Conservation (phyloP, 2,329 filamentous ascomycete species). For the Fusarium hainanense region DNA sequence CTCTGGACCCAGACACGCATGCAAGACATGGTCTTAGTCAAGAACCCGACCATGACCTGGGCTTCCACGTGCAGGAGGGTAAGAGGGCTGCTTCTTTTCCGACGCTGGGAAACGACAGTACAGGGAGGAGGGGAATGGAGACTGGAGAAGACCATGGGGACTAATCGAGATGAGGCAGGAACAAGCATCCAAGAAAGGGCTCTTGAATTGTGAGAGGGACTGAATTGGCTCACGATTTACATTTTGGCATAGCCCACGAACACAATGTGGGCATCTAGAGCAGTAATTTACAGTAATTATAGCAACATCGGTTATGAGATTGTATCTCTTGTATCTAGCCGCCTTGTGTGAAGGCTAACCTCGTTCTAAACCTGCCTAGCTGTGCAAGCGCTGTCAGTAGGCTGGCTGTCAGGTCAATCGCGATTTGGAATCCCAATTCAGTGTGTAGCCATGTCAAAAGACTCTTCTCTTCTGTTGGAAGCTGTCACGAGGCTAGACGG, state of each 20-base stretch:
- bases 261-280: neutral
- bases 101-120: neutral
- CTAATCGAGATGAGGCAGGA: neutral
- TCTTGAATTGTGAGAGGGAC: neutral
- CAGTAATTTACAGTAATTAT: neutral
- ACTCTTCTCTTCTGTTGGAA: neutral
- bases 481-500: neutral
- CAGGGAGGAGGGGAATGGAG: neutral
- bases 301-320: neutral
- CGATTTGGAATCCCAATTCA: neutral
- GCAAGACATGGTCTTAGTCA: slow-evolving; percentile 29
- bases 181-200: neutral
- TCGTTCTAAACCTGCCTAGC: slow-evolving; percentile 13
- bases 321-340: slow-evolving; percentile 7
- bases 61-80: slow-evolving; percentile 21
- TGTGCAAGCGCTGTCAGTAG: neutral
- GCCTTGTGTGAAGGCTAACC: neutral
- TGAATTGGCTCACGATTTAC: neutral
- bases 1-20: slow-evolving; percentile 10
- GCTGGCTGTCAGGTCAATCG: neutral
- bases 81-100: neutral
- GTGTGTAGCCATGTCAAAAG: neutral
- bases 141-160: neutral
- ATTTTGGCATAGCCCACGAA: neutral
- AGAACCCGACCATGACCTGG: slow-evolving; percentile 13